phyloP scores from a whole-genome alignment of 2,329 filamentous ascomycete genomes.

The Dactylonectria estremocensis region DNA sequence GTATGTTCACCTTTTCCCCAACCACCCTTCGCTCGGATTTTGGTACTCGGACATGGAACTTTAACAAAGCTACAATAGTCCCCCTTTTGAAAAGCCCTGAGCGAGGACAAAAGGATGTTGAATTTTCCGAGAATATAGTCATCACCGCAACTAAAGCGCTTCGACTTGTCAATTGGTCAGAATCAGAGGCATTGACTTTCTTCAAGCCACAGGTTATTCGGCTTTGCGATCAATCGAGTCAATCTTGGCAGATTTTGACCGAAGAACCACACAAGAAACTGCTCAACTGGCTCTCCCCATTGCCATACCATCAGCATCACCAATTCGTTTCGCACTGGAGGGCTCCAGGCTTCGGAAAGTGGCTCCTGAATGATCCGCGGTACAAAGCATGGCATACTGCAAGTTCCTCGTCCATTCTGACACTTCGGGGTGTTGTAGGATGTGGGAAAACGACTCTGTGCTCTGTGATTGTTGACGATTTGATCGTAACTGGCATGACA shows the following conservation, averaged over 20 bases:
- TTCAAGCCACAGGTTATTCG: neutral
- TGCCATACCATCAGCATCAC: neutral
- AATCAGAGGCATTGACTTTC: neutral
- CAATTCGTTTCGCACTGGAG: too few species aligned
- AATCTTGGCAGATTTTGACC: conserved; percentile 6
- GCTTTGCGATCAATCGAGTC: neutral
- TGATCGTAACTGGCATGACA: neutral
- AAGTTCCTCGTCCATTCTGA: neutral
- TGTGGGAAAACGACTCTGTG: neutral
- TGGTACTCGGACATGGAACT: neutral
- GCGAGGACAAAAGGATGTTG: neutral
- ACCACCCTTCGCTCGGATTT: too few species aligned
- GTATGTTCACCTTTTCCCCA: neutral
- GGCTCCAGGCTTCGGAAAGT: neutral
- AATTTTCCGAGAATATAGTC: neutral
- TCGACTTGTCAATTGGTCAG: neutral
- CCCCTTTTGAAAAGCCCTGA: neutral
- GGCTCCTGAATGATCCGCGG: neutral
- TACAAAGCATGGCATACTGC: conserved; percentile 5
- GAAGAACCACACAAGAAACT: neutral
- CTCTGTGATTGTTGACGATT: neutral
- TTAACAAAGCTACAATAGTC: neutral
- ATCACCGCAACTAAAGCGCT: neutral
- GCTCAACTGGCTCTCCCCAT: neutral
- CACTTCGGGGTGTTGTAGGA: conserved; percentile 1